Evolutionary conservation across 192 early-diverging fungal species (phyloP), one percentile per base, ranked within the genome.

Genomic region (Linderina pennispora): DNA sequence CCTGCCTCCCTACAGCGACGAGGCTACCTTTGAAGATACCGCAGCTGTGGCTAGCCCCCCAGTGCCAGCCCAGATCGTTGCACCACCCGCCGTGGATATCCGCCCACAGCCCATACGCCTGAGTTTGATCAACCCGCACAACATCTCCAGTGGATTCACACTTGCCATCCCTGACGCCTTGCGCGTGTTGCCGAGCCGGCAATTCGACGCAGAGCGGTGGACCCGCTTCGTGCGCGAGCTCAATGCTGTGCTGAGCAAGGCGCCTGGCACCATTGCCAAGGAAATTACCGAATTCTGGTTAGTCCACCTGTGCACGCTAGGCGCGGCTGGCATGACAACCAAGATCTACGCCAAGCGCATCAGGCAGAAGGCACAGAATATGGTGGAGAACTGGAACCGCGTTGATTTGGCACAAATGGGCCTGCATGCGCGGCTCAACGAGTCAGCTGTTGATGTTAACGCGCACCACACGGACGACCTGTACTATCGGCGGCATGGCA

Each of bases 301-400:
- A 0, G 37, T 57, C 32, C 40, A 45, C 31, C 3, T 56, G 34
- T 58, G 20, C 8, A 62, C 58, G 0, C 38, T 69, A 23, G 65
- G 65, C 7, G 43, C 62, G 28, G 58, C 54, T 0, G 14, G 17
- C 10, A 39, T 37, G 14, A 40, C 41, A 1, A 33, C 57, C 18
- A 42, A 57, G 6, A 54, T 62, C 53, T 50, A 50, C 40, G 38
- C 45, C 23, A 36, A 39, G 2, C 23, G 21, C 2, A 45, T 57
- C 0, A 44, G 52, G 17, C 25, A 34, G 7, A 53, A 53, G 31
- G 53, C 65, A 0, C 39, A 43, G 22, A 40, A 35, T 5, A 11
- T 62, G n/a, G 36, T 58, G 1, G 65, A 69, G 36, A 22, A 21
- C 34, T 69, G 55, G 11, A 69, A 69, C 19, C 21, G 58, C 2